Evolutionary conservation across 2,329 filamentous ascomycete genomes (phyloP), one percentile per base, ranked within the genome.

Genomic region (Sarocladiaceae sp.): DNA sequence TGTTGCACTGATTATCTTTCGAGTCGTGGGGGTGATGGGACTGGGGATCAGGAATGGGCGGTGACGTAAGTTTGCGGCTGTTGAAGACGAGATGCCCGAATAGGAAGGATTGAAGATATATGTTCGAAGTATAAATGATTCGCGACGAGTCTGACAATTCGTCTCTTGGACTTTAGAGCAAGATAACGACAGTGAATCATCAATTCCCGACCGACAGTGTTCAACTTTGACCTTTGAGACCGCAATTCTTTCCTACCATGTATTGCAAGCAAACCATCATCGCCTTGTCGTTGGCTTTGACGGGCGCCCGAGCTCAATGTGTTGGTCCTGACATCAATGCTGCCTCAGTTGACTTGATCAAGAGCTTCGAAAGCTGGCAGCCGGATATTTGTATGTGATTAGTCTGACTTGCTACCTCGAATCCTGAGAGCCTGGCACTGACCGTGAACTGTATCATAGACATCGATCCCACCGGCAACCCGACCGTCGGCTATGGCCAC

Each of bases 401-500:
- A n/a, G n/a, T n/a, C n/a, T n/a, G n/a, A n/a, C n/a, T n/a, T n/a
- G n/a, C n/a, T n/a, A n/a, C n/a, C n/a, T n/a, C n/a, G n/a, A n/a
- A n/a, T n/a, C n/a, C n/a, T n/a, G n/a, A n/a, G n/a, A n/a, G n/a
- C n/a, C n/a, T n/a, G n/a, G n/a, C n/a, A n/a, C n/a, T n/a, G n/a
- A n/a, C n/a, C n/a, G n/a, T n/a, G n/a, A n/a, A 39, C 12, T 8
- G 12, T n/a, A 10, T 20, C 25, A 53, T 70, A 61, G 60, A 63
- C 51, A 56, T 48, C 13, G 75, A 78, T 54, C 71, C 74, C 17
- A 68, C 70, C 40, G 74, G 74, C 25, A 63, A 72, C 23, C 72
- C 74, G 0, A 79, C 74, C 3, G 70, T 79, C 0, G 76, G 76
- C 3, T 78, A 77, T 55, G 76, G 76, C 15, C 77, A 79, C 57